Conservation (phyloP, 371 early-diverging fungal genomes). For the Batkoa obscura region DNA sequence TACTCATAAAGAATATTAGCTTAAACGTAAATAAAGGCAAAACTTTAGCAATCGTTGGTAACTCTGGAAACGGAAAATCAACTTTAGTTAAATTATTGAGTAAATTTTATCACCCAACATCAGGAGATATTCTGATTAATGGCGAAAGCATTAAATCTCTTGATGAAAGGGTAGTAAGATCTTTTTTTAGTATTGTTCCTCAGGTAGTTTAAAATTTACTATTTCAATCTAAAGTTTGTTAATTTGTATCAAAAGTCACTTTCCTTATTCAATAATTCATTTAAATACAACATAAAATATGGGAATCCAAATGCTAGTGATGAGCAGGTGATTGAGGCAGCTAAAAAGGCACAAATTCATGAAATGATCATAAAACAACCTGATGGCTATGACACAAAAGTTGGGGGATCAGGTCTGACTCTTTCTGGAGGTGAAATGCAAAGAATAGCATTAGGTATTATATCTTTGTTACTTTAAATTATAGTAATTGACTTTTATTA, state of each 20-base stretch:
- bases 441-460: slow-evolving; percentile 48
- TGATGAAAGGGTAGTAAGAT: slow-evolving; percentile 37
- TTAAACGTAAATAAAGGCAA: too few relatives aligned
- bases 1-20: too few relatives aligned
- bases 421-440: slow-evolving; percentile 91
- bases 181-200: slow-evolving; percentile 68
- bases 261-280: slow-evolving; percentile 53
- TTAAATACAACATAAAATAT: slow-evolving; percentile 58
- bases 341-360: slow-evolving; percentile 29
- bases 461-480: neutral
- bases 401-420: slow-evolving; percentile 86
- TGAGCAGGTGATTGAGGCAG: slow-evolving; percentile 34
- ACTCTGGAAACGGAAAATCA: slow-evolving; percentile 81
- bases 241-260: too few relatives aligned
- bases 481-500: too few relatives aligned
- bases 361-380: slow-evolving; percentile 27
- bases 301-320: slow-evolving; percentile 30
- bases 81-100: slow-evolving; percentile 75
- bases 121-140: slow-evolving; percentile 71
- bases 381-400: slow-evolving; percentile 69
- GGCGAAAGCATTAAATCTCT: slow-evolving; percentile 64
- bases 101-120: slow-evolving; percentile 69
- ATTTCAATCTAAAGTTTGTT: too few relatives aligned
- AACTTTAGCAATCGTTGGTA: slow-evolving; percentile 46
- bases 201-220: slow-evolving; percentile 30